Evolutionary conservation across 139 green algal genomes (phyloP).

Genomic region (Chlamydomonas incerta): DNA sequence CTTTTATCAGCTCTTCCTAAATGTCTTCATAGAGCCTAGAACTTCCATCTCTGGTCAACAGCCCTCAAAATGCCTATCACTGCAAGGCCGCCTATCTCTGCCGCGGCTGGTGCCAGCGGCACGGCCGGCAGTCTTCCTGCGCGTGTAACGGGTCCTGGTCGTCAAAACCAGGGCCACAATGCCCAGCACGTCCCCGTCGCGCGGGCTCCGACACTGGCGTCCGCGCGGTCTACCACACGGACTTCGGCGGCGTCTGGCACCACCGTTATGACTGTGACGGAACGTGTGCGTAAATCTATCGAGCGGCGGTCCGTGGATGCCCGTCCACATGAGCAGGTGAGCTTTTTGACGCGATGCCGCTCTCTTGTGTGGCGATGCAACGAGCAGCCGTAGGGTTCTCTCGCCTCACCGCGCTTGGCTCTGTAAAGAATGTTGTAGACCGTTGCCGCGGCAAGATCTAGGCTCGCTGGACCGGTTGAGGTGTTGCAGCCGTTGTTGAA

Average conservation of each 20-base stretch:
- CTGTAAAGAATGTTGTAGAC: no score
- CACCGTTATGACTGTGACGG: neutral
- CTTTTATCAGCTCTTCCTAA: no score
- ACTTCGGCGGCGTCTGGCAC: constrained; percentile 28
- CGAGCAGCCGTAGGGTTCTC: neutral
- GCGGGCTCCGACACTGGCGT: neutral
- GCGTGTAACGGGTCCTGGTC: constrained; percentile 22
- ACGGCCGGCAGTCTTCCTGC: constrained; percentile 31
- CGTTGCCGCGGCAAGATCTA: no score
- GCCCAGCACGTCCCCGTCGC: neutral
- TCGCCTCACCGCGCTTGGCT: no score
- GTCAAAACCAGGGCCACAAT: constrained; percentile 17
- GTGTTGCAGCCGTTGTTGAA: no score
- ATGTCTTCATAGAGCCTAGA: no score
- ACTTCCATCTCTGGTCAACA: neutral
- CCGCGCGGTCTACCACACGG: neutral
- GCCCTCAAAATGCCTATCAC: neutral
- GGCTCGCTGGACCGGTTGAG: no score
- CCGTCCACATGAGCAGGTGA: constrained; percentile 12
- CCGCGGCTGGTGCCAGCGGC: neutral
- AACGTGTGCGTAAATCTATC: constrained; percentile 31
- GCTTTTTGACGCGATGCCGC: neutral
- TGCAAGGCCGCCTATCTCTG: neutral
- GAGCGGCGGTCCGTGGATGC: constrained; percentile 19
- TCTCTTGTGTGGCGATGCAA: constrained; percentile 4